A percentile compares a stretch with the other conserved stretches of the same genome.
Conservation (phyloP, 257 asterid species). For the Ajuga chamaepitys region DNA sequence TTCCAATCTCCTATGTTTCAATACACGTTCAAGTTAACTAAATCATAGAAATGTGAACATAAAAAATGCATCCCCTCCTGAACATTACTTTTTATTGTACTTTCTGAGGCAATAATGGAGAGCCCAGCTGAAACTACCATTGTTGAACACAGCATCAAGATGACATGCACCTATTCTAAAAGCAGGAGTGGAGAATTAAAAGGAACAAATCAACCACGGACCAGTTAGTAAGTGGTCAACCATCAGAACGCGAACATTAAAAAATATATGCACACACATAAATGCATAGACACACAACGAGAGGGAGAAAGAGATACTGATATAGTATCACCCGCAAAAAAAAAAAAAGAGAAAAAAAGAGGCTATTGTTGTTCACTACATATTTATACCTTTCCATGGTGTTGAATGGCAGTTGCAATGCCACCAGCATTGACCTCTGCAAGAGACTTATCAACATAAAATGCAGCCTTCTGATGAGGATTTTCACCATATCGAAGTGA, state of each 20-base stretch:
- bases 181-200: neutral
- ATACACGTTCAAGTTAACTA: neutral
- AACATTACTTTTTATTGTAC: neutral
- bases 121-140: neutral
- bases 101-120: neutral
- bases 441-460: constrained; percentile 86
- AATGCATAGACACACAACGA: neutral
- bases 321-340: neutral
- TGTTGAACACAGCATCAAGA: neutral
- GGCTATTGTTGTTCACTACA: neutral
- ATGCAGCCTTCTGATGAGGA: constrained; percentile 96
- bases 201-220: neutral
- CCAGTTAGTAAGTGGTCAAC: neutral
- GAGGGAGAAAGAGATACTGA: neutral
- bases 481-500: constrained; percentile 96
- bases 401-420: constrained; percentile 82
- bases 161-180: neutral
- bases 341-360: neutral
- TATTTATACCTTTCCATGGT: constrained; percentile 79
- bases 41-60: neutral
- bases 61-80: neutral
- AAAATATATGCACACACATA: neutral
- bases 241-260: neutral
- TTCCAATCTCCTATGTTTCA: neutral
- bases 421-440: constrained; percentile 95